phyloP scores from a whole-genome alignment of 805 yeast species.

The Ascoidea rubescens region DNA sequence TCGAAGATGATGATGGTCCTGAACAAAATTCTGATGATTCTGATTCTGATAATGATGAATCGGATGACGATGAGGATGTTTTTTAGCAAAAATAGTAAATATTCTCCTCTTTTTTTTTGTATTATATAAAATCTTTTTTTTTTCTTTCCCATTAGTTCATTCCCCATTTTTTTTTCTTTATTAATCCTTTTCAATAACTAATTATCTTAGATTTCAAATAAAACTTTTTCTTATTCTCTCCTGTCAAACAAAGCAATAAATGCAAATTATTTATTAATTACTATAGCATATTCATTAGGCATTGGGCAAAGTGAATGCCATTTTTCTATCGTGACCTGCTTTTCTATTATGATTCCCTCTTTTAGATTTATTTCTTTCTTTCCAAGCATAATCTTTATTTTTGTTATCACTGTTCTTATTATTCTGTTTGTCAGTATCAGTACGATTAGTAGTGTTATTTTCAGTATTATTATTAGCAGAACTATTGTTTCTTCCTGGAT shows the following conservation, averaged over 20 bases:
- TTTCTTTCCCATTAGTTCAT: too few relatives aligned
- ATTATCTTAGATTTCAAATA: too few relatives aligned
- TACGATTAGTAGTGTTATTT: slow-evolving; percentile 1
- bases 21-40: slow-evolving; percentile 31
- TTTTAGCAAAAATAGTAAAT: slow-evolving; percentile 1
- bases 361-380: slow-evolving; percentile 41
- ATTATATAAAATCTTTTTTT: too few relatives aligned
- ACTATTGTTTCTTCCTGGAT: neutral
- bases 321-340: slow-evolving; percentile 43
- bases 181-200: too few relatives aligned
- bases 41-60: slow-evolving; percentile 22
- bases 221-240: too few relatives aligned
- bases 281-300: too few relatives aligned
- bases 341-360: slow-evolving; percentile 57
- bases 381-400: slow-evolving; percentile 26
- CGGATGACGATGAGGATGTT: slow-evolving; percentile 9
- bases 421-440: neutral
- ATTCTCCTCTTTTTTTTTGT: neutral
- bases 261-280: too few relatives aligned
- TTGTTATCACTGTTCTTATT: neutral
- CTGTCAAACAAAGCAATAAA: too few relatives aligned
- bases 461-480: neutral
- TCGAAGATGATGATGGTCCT: slow-evolving; percentile 37
- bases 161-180: too few relatives aligned
- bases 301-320: slow-evolving; percentile 9